These are phyloP conservation scores for Diospyros kaki DNA, from an alignment of 148 eudicot genomes.

Conservation along the genomic window DNA sequence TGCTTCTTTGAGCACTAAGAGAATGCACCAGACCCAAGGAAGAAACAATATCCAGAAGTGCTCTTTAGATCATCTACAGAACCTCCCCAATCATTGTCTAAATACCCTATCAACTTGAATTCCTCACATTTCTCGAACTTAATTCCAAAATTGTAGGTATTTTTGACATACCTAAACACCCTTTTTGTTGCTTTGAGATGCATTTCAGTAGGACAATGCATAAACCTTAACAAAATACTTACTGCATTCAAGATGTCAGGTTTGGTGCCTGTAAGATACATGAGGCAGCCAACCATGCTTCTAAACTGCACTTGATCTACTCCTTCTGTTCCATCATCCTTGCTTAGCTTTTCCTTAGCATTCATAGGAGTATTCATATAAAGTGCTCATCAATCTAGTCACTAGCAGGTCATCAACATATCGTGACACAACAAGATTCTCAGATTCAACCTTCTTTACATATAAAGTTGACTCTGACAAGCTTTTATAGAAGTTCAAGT, in stretches of 20 bases:
- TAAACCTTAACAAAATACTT: conserved; percentile 12
- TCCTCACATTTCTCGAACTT: background rate
- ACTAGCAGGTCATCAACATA: background rate
- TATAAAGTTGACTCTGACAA: background rate
- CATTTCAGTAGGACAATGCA: conserved; percentile 5
- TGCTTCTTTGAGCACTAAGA: no score
- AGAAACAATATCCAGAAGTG: no score
- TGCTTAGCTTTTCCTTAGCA: background rate
- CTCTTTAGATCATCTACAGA: no score
- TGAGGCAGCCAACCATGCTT: conserved; percentile 7
- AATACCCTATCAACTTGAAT: background rate
- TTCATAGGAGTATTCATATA: conserved; percentile 6
- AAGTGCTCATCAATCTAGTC: background rate
- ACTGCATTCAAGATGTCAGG: conserved; percentile 11
- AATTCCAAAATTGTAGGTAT: conserved; percentile 5
- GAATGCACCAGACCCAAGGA: no score
- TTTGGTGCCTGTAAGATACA: conserved; percentile 6
- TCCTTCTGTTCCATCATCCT: background rate
- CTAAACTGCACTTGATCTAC: conserved; percentile 1
- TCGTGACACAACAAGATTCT: background rate
- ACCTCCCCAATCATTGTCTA: no score
- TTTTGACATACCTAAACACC: conserved; percentile 6
- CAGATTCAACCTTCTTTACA: background rate
- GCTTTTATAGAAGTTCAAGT: background rate
- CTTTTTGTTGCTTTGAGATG: conserved; percentile 4